Evolutionary conservation across 306 rosid genomes (phyloP), one percentile per base, ranked within the genome.

Genomic region (Mucuna pruriens): DNA sequence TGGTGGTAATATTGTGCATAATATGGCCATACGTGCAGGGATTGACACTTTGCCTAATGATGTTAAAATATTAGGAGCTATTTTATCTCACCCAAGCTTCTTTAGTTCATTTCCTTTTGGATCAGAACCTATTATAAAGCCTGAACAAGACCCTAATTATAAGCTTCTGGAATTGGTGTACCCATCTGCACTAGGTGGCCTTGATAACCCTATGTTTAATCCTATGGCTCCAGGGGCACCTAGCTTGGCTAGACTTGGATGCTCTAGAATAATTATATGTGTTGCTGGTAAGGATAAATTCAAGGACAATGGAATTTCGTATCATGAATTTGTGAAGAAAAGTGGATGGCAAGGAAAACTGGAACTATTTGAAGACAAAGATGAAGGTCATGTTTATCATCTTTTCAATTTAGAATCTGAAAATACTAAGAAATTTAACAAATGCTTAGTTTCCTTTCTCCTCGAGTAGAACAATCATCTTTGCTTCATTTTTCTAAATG

Each of bases 301-400:
- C 33, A 84, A 70, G 78, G 90, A 86, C 36, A 80, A 80, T 76
- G 89, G 72, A 20, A 26, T 86, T 76, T 76, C 64, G 85, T 86
- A 64, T 78, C 40, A 31, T 19, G 80, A 86, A 26, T 70, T 15
- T 63, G 36, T 83, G 44, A 80, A 66, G 74, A 7, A 83, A 5
- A 86, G 87, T 76, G 82, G 61, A 13, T 86, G 86, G 89, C 8
- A 51, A 68, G 86, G 86, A 6, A 31, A 86, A n/a, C 0, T 74
- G 9, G 19, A 48, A 48, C 38, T 68, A 33, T 58, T 78, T 75
- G 86, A 83, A 19, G 55, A 22, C 54, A 31, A 79, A 22, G 86
- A 71, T 1, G 82, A 71, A 15, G 84, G 33, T 1, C 86, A 86
- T 77, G 80, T 29, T 33, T 83, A 39, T 36, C 84, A 79, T 5